Percentiles rank a stretch among this genome's conserved stretches.
These are phyloP conservation scores for Thoreauomyces humboldtii DNA, from an alignment of 192 early-diverging fungal species.

Conservation along the genomic window DNA sequence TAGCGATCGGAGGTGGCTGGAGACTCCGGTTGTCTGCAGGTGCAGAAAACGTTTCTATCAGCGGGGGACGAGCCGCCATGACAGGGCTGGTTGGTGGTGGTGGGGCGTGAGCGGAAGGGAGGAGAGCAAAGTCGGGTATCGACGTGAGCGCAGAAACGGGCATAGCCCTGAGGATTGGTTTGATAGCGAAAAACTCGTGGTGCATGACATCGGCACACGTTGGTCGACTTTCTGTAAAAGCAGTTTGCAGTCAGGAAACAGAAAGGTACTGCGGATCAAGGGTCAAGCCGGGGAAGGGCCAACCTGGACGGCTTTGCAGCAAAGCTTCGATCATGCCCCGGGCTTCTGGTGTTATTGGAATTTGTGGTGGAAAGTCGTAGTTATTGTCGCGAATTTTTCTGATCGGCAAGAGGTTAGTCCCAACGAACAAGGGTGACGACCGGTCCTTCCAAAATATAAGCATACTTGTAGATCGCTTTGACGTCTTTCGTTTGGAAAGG, in stretches of 20 bases:
- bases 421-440: no score
- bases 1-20: no score
- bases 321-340: constrained; percentile 67
- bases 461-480: constrained; percentile 73
- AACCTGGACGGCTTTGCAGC: constrained; percentile 59
- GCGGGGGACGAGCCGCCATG: not conserved
- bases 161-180: constrained; percentile 31
- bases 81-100: not conserved
- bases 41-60: constrained; percentile 6
- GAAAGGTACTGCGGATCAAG: not conserved
- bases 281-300: not conserved
- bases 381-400: constrained; percentile 68
- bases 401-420: no score
- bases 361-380: constrained; percentile 70
- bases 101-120: not conserved
- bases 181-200: constrained; percentile 43
- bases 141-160: constrained; percentile 37
- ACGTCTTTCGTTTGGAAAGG: constrained; percentile 86
- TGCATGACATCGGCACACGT: constrained; percentile 45
- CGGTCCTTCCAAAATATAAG: no score
- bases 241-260: constrained; percentile 4
- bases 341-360: constrained; percentile 58
- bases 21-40: constrained; percentile 13
- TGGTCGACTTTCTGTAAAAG: constrained; percentile 40
- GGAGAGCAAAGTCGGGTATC: constrained; percentile 19